Evolutionary conservation across 192 early-diverging fungal genomes (phyloP).

Genomic region (Podila verticillata): DNA sequence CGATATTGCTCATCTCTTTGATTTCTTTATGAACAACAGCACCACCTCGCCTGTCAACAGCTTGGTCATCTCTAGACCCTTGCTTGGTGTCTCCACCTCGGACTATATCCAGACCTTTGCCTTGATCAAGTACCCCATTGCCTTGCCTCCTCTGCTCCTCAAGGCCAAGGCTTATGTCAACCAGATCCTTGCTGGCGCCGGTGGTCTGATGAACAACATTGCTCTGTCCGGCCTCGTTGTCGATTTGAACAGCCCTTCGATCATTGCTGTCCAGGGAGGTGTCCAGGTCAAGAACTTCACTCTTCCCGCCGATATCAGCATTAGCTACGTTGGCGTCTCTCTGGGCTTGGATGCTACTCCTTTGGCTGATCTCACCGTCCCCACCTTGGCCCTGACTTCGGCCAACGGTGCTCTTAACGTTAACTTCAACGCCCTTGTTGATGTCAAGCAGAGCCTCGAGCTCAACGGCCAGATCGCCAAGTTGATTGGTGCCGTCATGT

Average conservation of each 20-base stretch:
- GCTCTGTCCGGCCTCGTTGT: slow-evolving; percentile 31
- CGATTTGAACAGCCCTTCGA: slow-evolving; percentile 47
- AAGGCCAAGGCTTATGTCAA: slow-evolving; percentile 17
- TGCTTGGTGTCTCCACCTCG: slow-evolving; percentile 31
- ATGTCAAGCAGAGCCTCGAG: slow-evolving; percentile 33
- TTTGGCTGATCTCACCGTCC: slow-evolving; percentile 33
- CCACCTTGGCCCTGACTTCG: slow-evolving; percentile 27
- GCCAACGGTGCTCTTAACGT: slow-evolving; percentile 25
- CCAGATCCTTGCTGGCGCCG: slow-evolving; percentile 31
- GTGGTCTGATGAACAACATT: slow-evolving; percentile 38
- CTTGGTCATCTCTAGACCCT: slow-evolving; percentile 35
- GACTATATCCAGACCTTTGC: slow-evolving; percentile 47
- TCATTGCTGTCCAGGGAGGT: slow-evolving; percentile 37
- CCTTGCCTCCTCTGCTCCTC: slow-evolving; percentile 14
- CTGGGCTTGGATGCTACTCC: slow-evolving; percentile 34
- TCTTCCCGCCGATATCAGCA: slow-evolving; percentile 38
- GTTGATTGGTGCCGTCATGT: slow-evolving; percentile 33
- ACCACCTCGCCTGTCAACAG: slow-evolving; percentile 33
- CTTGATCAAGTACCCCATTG: slow-evolving; percentile 25
- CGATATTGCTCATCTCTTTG: slow-evolving; percentile 40
- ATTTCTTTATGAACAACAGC: slow-evolving; percentile 41
- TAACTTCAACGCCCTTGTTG: slow-evolving; percentile 33
- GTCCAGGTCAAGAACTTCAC: slow-evolving; percentile 32
- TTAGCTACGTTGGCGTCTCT: slow-evolving; percentile 40
- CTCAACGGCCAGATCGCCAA: slow-evolving; percentile 30